A percentile compares a stretch with the other conserved stretches of the same genome.
Conservation (phyloP, 495 filamentous ascomycete genomes). For the Penicillium flavigenum region DNA sequence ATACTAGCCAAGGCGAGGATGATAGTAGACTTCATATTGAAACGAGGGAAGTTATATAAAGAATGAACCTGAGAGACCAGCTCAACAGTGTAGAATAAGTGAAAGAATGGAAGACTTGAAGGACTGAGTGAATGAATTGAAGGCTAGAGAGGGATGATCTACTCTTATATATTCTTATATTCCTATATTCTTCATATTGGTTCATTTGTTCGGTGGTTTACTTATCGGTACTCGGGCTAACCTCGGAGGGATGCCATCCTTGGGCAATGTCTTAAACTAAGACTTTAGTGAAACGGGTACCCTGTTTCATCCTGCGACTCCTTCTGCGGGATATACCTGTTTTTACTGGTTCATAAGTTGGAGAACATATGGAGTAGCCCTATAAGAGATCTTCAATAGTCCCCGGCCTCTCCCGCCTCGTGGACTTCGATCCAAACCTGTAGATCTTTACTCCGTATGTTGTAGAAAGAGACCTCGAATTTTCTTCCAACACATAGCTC, state of each 20-base stretch:
- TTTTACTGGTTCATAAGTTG: background rate
- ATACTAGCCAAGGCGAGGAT: constrained; percentile 24
- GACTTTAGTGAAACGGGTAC: constrained; percentile 18
- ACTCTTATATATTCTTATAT: background rate
- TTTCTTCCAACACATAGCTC: background rate
- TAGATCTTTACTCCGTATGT: background rate
- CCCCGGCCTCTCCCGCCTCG: background rate
- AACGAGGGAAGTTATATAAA: constrained; percentile 1
- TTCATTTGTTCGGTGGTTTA: too few species aligned
- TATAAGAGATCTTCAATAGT: background rate
- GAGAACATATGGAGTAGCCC: background rate
- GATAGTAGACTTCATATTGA: constrained; percentile 28
- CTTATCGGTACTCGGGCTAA: too few species aligned
- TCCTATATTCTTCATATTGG: too few species aligned
- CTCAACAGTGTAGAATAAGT: constrained; percentile 12
- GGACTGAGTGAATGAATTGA: constrained; percentile 7
- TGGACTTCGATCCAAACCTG: background rate
- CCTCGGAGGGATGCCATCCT: background rate
- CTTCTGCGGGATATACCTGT: background rate
- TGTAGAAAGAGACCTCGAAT: background rate
- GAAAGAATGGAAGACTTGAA: constrained; percentile 2
- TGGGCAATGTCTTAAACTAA: background rate
- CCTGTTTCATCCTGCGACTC: constrained; percentile 17
- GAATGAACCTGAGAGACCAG: constrained; percentile 20
- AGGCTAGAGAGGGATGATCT: background rate